Base-by-base conservation (phyloP, 768 basidiomycete genomes). In the Suillus paluster region DNA sequence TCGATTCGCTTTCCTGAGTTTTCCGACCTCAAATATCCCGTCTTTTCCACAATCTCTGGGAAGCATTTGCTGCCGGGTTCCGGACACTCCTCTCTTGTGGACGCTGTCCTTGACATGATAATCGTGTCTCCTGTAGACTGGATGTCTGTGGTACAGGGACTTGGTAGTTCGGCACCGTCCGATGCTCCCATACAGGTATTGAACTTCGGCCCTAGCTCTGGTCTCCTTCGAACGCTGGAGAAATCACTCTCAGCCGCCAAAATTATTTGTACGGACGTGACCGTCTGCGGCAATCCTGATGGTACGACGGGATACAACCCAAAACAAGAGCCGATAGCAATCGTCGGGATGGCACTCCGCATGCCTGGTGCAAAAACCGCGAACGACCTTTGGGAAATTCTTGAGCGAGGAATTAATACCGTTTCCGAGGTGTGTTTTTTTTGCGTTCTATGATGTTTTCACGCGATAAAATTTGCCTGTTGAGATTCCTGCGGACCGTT, bases 261-360 rank as follows among this genome's bases (percentile, higher is more conserved):
- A 19, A 48, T 71, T 52, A 52, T 42, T 63, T 68, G 64, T 48
- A 25, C 57, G 19, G 68, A 71, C 38, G 67, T 65, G 11, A 55
- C 64, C 11, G 65, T 53, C n/a, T 54, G 61, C 11, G 15, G 44
- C 10, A 57, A 42, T 23, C 59, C 61, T 6, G 57, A 27, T 19
- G 11, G 4, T 23, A n/a, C 39, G 17, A 27, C 19, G 30, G 45
- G 8, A 14, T 25, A 42, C 5, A 19, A 19, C 21, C 34, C 17
- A 34, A 77, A 76, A 44, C 79, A 81, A 63, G 80, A 84, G 50
- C 81, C 85, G 4, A 84, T 92, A 53, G 91, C 90, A 0, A 84
- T 91, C 60, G 77, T 91, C 53, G 91, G 90, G 10, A 90, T 91
- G 88, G 86, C 88, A 1, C 79, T 85, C 45, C 83, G 76, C 41